phyloP scores from a whole-genome alignment of 1,139 yeast genomes.

The Candida sp. region DNA sequence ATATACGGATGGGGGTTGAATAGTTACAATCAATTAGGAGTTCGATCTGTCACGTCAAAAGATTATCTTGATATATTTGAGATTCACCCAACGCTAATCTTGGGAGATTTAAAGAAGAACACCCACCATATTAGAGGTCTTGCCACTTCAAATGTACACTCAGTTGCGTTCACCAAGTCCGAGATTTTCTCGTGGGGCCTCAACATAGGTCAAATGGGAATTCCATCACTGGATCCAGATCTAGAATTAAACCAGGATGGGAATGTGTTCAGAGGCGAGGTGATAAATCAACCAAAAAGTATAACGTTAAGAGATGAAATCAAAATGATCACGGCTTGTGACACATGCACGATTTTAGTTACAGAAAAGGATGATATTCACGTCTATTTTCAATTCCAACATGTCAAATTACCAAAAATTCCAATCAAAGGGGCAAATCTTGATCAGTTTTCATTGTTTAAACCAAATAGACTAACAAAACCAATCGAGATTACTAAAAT shows the following conservation, averaged over 20 bases:
- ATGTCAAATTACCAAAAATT: slow-evolving; percentile 45
- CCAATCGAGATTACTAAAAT: slow-evolving; percentile 32
- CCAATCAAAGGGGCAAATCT: slow-evolving; percentile 30
- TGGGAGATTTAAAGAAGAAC: slow-evolving; percentile 41
- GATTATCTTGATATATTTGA: slow-evolving; percentile 35
- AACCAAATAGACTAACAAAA: slow-evolving; percentile 47
- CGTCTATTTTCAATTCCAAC: slow-evolving; percentile 57
- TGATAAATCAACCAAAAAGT: slow-evolving; percentile 40
- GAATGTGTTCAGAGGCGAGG: slow-evolving; percentile 28
- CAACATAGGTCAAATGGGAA: slow-evolving; percentile 86
- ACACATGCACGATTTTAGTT: slow-evolving; percentile 66
- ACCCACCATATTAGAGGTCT: slow-evolving; percentile 43
- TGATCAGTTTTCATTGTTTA: slow-evolving; percentile 49
- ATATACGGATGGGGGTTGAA: slow-evolving; percentile 82
- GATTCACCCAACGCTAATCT: slow-evolving; percentile 47
- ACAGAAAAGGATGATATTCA: slow-evolving; percentile 60
- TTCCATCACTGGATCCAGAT: slow-evolving; percentile 18
- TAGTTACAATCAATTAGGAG: slow-evolving; percentile 63
- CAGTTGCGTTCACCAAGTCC: slow-evolving; percentile 55
- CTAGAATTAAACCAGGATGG: slow-evolving; percentile 27
- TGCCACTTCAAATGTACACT: slow-evolving; percentile 70
- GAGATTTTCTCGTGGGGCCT: slow-evolving; percentile 74
- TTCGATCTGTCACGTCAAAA: slow-evolving; percentile 30
- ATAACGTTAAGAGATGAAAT: slow-evolving; percentile 49
- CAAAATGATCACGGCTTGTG: slow-evolving; percentile 62